phyloP scores from a whole-genome alignment of 768 basidiomycete species.

The Kwoniella europaea region DNA sequence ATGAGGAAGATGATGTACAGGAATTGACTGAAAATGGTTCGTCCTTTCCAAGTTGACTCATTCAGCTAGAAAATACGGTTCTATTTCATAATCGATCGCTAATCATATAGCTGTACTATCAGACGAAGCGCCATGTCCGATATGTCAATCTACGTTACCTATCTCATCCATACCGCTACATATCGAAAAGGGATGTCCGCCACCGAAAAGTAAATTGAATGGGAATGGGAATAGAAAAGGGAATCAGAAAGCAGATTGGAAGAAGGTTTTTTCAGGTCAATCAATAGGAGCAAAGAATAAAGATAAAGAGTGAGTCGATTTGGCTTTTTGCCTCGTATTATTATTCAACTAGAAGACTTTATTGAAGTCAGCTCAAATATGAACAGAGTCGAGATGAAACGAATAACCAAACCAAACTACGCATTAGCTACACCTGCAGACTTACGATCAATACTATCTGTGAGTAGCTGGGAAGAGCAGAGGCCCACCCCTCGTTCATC shows the following conservation, averaged over 20 bases:
- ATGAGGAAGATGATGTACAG: conserved; percentile 27
- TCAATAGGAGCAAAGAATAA: conserved; percentile 4
- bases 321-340: too few relatives aligned
- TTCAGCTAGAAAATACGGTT: too few relatives aligned
- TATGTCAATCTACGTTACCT: conserved; percentile 64
- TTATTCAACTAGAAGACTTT: neutral
- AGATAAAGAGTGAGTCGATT: neutral
- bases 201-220: conserved; percentile 27
- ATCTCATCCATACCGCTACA: conserved; percentile 67
- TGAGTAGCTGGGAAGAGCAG: conserved; percentile 13
- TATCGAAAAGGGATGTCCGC: conserved; percentile 68
- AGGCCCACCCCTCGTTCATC: too few relatives aligned
- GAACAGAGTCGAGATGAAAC: conserved; percentile 32
- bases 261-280: conserved; percentile 51
- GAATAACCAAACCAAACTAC: conserved; percentile 55
- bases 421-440: conserved; percentile 47
- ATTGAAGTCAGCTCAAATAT: conserved; percentile 1
- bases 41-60: too few relatives aligned
- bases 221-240: conserved; percentile 21
- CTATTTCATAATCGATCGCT: too few relatives aligned
- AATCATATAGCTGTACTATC: too few relatives aligned
- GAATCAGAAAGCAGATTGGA: conserved; percentile 53
- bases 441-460: conserved; percentile 31
- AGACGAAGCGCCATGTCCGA: conserved; percentile 65
- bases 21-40: conserved; percentile 44